These are phyloP conservation scores for Lachancea mirantina DNA, from an alignment of 805 yeast species.

Conservation along the genomic window DNA sequence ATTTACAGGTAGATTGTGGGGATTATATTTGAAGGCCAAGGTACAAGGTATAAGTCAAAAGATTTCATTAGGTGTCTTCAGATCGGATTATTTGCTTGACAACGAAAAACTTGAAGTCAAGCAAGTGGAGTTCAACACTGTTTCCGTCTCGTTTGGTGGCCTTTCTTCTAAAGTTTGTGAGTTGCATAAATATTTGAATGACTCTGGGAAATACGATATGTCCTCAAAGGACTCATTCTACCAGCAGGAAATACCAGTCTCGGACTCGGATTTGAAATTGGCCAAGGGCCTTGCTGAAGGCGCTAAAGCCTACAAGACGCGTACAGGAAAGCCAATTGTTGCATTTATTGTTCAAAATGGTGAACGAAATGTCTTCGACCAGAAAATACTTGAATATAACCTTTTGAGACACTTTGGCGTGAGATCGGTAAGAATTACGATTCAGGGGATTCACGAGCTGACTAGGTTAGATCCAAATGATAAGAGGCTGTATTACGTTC, in stretches of 20 bases:
- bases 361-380: constrained; percentile 90
- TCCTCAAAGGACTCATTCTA: constrained; percentile 35
- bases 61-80: constrained; percentile 71
- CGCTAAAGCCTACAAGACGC: constrained; percentile 42
- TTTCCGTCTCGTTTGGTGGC: constrained; percentile 93
- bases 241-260: constrained; percentile 48
- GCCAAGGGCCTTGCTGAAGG: constrained; percentile 68
- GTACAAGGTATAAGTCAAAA: constrained; percentile 51
- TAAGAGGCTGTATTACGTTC: constrained; percentile 45
- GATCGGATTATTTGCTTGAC: constrained; percentile 83
- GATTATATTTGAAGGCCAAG: constrained; percentile 45
- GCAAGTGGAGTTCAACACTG: constrained; percentile 95
- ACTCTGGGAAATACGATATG: constrained; percentile 47
- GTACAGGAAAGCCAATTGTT: constrained; percentile 37
- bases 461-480: constrained; percentile 36
- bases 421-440: constrained; percentile 56
- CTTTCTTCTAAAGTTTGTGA: constrained; percentile 72
- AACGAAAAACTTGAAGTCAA: constrained; percentile 46
- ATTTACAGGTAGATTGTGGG: constrained; percentile 76
- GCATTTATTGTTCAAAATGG: constrained; percentile 75
- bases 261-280: constrained; percentile 54
- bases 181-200: constrained; percentile 62
- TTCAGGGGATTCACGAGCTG: constrained; percentile 46
- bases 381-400: constrained; percentile 71
- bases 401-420: constrained; percentile 51